phyloP scores from a whole-genome alignment of 2,329 filamentous ascomycete genomes.

The Claviceps maximensis region DNA sequence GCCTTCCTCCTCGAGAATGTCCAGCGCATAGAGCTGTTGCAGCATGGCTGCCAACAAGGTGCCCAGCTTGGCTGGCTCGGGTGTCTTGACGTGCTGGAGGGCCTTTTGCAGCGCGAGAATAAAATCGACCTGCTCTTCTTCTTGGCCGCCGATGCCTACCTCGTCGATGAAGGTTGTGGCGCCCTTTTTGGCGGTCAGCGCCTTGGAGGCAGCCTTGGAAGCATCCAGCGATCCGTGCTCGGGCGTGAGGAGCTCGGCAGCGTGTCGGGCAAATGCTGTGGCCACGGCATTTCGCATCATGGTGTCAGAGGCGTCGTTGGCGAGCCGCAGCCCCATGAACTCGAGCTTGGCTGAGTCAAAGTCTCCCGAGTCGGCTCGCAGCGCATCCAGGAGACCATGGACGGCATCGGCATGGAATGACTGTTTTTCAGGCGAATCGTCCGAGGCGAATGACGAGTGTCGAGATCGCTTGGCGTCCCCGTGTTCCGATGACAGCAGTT shows the following conservation, averaged over 20 bases:
- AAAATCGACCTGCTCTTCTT: constrained; percentile 75
- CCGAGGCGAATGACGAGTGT: constrained; percentile 59
- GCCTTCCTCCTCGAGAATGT: constrained; percentile 79
- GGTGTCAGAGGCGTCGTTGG: constrained; percentile 76
- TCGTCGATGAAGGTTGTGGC: constrained; percentile 44
- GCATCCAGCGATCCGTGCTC: constrained; percentile 42
- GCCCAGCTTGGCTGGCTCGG: constrained; percentile 33
- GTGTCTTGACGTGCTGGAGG: constrained; percentile 51
- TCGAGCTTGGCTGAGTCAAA: constrained; percentile 78
- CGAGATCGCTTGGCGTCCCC: constrained; percentile 43
- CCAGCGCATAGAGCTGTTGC: constrained; percentile 74
- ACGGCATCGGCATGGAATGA: constrained; percentile 80
- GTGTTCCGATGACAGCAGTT: constrained; percentile 32
- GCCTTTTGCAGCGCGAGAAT: constrained; percentile 72
- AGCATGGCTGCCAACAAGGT: constrained; percentile 63
- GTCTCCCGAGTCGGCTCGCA: constrained; percentile 61
- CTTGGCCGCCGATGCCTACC: constrained; percentile 50
- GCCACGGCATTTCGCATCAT: constrained; percentile 81
- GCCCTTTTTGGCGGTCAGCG: constrained; percentile 41
- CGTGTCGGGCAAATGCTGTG: constrained; percentile 70
- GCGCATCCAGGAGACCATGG: constrained; percentile 70
- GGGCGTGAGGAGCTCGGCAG: constrained; percentile 50
- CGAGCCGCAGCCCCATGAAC: constrained; percentile 84
- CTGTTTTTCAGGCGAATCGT: constrained; percentile 44
- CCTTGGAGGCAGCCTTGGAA: constrained; percentile 48